Conservation (phyloP, 23 red algal genomes). For the Gracilaria gracilis region DNA sequence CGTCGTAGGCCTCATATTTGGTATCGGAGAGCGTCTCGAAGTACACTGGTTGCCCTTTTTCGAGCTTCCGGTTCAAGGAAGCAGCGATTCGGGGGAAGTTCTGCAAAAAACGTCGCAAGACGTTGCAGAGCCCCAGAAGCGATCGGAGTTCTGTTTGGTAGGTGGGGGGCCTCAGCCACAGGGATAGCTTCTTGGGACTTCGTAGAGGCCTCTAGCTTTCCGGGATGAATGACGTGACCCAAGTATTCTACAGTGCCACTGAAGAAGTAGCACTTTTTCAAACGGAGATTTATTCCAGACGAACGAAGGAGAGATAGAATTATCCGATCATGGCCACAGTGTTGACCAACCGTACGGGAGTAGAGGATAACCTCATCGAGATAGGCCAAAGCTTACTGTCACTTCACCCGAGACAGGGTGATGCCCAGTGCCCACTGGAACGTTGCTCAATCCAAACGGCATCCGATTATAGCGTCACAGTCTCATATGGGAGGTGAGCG, state of each 20-base stretch:
- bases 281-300: conserved; percentile 18
- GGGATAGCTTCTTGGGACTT: background rate
- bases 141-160: conserved; percentile 34
- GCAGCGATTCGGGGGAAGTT: conserved; percentile 47
- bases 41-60: conserved; percentile 20
- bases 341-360: too few relatives aligned
- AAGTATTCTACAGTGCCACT: conserved; percentile 26
- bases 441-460: too few relatives aligned
- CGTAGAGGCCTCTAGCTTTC: conserved; percentile 25
- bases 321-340: too few relatives aligned
- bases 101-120: conserved; percentile 50
- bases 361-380: too few relatives aligned
- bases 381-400: too few relatives aligned
- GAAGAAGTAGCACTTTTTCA: conserved; percentile 62
- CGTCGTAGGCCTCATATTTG: conserved; percentile 27
- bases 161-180: conserved; percentile 6
- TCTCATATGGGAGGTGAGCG: too few relatives aligned
- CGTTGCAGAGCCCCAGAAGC: conserved; percentile 47
- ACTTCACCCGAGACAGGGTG: too few relatives aligned
- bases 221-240: conserved; percentile 36
- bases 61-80: conserved; percentile 34
- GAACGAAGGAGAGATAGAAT: too few relatives aligned
- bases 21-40: conserved; percentile 20
- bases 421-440: too few relatives aligned
- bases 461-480: too few relatives aligned